Percentiles rank a stretch among this genome's conserved stretches.
Evolutionary conservation across 805 yeast species (phyloP).

Genomic region (Suhomyces kilbournensis): DNA sequence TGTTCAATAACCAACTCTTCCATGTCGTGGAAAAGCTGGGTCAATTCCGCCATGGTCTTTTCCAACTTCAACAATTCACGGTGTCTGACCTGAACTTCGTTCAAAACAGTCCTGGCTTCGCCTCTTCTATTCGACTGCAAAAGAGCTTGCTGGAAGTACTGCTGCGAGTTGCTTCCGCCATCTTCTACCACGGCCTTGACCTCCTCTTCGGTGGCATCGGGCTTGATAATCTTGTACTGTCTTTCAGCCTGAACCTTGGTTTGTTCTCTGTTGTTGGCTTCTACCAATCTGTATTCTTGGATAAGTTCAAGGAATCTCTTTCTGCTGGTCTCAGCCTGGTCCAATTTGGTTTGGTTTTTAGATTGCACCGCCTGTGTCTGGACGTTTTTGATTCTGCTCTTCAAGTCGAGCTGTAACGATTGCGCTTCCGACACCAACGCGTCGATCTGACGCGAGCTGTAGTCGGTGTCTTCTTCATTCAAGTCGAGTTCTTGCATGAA

Average conservation of each 20-base stretch:
- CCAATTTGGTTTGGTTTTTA: constrained; percentile 72
- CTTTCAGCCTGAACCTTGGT: constrained; percentile 86
- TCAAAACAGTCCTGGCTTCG: constrained; percentile 91
- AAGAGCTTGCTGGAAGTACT: constrained; percentile 91
- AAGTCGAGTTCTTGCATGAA: constrained; percentile 41
- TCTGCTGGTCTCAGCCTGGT: constrained; percentile 88
- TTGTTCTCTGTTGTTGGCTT: constrained; percentile 80
- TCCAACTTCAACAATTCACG: constrained; percentile 92
- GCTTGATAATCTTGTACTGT: constrained; percentile 87
- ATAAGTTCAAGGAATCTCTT: constrained; percentile 80
- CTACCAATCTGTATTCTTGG: constrained; percentile 82
- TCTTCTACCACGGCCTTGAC: constrained; percentile 83
- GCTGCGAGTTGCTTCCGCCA: constrained; percentile 68
- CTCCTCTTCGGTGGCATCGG: constrained; percentile 80
- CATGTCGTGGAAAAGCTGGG: constrained; percentile 93
- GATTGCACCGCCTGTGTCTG: constrained; percentile 62
- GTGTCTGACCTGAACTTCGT: constrained; percentile 95
- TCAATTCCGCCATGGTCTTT: constrained; percentile 91
- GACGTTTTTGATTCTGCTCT: constrained; percentile 69
- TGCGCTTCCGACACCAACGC: constrained; percentile 73
- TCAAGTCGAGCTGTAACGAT: constrained; percentile 71
- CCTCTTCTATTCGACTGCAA: constrained; percentile 85
- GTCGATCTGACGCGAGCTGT: constrained; percentile 74
- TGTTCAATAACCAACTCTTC: constrained; percentile 95
- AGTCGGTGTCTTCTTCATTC: constrained; percentile 48